Percentiles rank a stretch among this genome's conserved stretches.
These are phyloP conservation scores for Scutellaria galericulata DNA, from an alignment of 257 asterid species.

Conservation along the genomic window DNA sequence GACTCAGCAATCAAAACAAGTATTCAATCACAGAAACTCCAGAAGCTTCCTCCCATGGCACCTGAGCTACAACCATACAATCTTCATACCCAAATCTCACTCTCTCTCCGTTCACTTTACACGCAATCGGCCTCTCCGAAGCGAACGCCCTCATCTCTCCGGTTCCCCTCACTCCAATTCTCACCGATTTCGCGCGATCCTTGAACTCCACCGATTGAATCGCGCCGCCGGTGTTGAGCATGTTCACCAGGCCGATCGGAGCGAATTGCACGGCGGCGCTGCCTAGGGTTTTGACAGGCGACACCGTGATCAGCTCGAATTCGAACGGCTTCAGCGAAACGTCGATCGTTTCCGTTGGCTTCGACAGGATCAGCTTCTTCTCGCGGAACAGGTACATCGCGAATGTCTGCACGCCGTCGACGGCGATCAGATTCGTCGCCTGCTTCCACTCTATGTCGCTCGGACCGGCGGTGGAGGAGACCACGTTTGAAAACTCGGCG, in stretches of 20 bases:
- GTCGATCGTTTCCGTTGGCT: conserved; percentile 48
- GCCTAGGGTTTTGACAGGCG: conserved; percentile 45
- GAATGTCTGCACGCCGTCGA: conserved; percentile 49
- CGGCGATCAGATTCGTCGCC: conserved; percentile 50
- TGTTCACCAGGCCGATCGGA: conserved; percentile 67
- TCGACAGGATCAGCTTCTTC: conserved; percentile 54
- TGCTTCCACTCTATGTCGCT: conserved; percentile 73
- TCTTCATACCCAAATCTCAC: conserved; percentile 55
- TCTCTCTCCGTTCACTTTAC: conserved; percentile 51
- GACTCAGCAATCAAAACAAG: conserved; percentile 45
- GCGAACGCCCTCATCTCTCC: conserved; percentile 82
- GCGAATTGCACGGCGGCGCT: conserved; percentile 51
- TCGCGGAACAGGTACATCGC: conserved; percentile 55
- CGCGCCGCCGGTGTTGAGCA: conserved; percentile 80
- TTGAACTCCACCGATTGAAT: conserved; percentile 47
- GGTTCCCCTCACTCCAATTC: conserved; percentile 62
- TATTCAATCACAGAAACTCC: conserved; percentile 59
- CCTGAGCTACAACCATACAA: conserved; percentile 51
- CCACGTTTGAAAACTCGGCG: conserved; percentile 61
- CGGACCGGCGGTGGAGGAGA: conserved; percentile 63
- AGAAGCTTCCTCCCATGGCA: conserved; percentile 64
- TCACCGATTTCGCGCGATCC: conserved; percentile 40
- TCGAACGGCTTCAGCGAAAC: conserved; percentile 62
- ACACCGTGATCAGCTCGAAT: conserved; percentile 67
- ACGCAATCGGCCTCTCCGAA: conserved; percentile 56